Percentiles rank a stretch among this genome's conserved stretches.
phyloP scores from a whole-genome alignment of 2,329 filamentous ascomycete species.

The Zymoseptoria pseudotritici region DNA sequence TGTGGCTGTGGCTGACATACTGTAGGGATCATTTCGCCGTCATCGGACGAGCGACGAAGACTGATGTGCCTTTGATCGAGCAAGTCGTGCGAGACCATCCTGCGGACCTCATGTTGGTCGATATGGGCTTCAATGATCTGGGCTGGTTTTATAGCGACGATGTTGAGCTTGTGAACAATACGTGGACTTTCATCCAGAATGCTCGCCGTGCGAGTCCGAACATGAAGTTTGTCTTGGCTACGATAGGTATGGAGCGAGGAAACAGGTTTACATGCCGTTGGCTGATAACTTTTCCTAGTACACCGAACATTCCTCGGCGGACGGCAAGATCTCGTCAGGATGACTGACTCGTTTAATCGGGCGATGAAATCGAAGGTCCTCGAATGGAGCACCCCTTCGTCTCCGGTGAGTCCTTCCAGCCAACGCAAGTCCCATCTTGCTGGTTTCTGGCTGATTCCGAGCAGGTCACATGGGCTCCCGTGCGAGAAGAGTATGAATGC shows the following conservation, averaged over 20 bases:
- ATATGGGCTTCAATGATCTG: slow-evolving; percentile 15
- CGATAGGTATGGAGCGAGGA: neutral
- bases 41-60: slow-evolving; percentile 28
- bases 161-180: neutral
- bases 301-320: slow-evolving; percentile 6
- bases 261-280: neutral
- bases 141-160: slow-evolving; percentile 6
- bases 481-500: slow-evolving; percentile 1
- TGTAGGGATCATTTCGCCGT: slow-evolving; percentile 28
- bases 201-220: neutral
- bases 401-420: neutral
- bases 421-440: neutral
- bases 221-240: neutral
- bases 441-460: neutral
- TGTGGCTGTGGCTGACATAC: neutral
- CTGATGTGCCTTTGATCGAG: slow-evolving; percentile 22
- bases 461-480: neutral
- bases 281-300: neutral
- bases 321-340: slow-evolving; percentile 6
- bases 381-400: neutral
- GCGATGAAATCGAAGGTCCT: neutral
- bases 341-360: slow-evolving; percentile 6
- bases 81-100: slow-evolving; percentile 20
- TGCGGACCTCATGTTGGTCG: slow-evolving; percentile 24
- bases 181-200: neutral